phyloP scores from a whole-genome alignment of 2,329 filamentous ascomycete species.

The Pyricularia sp. region DNA sequence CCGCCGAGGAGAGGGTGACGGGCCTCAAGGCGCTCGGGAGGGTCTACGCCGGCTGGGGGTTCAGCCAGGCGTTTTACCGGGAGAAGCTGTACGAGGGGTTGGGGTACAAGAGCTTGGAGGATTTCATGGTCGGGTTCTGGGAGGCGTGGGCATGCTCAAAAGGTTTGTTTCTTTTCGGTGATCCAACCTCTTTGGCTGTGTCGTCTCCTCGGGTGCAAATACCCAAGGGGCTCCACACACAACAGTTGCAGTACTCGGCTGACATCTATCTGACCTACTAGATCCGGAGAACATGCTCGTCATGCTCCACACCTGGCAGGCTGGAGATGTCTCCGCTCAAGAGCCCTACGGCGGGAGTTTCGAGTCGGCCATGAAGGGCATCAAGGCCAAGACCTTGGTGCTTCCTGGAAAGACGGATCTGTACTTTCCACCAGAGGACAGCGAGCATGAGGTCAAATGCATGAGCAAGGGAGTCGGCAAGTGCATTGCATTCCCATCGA shows the following conservation, averaged over 20 bases:
- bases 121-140: slow-evolving; percentile 70
- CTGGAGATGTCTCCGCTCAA: slow-evolving; percentile 59
- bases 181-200: too few relatives aligned
- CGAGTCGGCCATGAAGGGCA: slow-evolving; percentile 53
- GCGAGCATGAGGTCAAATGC: slow-evolving; percentile 57
- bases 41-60: slow-evolving; percentile 75
- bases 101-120: slow-evolving; percentile 59
- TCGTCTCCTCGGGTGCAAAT: not conserved
- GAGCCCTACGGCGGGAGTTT: slow-evolving; percentile 61
- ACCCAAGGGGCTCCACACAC: not conserved
- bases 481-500: not conserved
- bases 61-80: slow-evolving; percentile 71
- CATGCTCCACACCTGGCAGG: slow-evolving; percentile 67
- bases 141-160: slow-evolving; percentile 51
- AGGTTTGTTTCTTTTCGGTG: not conserved
- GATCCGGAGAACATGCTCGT: slow-evolving; percentile 13
- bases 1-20: slow-evolving; percentile 12
- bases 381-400: slow-evolving; percentile 65
- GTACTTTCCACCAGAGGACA: slow-evolving; percentile 77
- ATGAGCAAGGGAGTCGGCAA: not conserved
- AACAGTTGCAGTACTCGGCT: not conserved
- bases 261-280: slow-evolving; percentile 11
- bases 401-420: slow-evolving; percentile 65
- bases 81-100: slow-evolving; percentile 58
- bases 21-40: slow-evolving; percentile 61